Evolutionary conservation across 1,139 yeast genomes (phyloP).

Genomic region (Debaryomycetaceae sp.): DNA sequence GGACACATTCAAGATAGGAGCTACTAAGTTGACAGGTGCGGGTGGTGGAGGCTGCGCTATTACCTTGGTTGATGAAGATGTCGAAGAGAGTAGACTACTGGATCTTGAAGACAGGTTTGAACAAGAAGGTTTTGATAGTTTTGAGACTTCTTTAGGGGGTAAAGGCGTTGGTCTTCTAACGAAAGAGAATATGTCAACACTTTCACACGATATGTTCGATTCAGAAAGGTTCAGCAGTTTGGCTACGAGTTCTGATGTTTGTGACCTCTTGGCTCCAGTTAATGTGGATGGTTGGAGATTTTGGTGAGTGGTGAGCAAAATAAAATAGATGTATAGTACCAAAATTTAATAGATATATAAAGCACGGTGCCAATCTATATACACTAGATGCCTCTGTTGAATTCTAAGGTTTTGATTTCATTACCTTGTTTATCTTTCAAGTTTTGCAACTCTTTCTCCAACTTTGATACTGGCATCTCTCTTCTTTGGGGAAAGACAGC

Average conservation of each 20-base stretch:
- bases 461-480: constrained; percentile 48
- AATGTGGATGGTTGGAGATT: constrained; percentile 50
- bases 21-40: constrained; percentile 95
- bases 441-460: constrained; percentile 63
- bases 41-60: constrained; percentile 99
- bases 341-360: background rate
- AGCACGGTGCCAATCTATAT: background rate
- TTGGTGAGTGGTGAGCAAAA: constrained; percentile 38
- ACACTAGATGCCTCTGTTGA: constrained; percentile 82
- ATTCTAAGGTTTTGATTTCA: constrained; percentile 61
- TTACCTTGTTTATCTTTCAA: constrained; percentile 63
- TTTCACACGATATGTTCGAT: background rate
- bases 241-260: constrained; percentile 26
- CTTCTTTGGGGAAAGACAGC: constrained; percentile 93
- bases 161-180: constrained; percentile 69
- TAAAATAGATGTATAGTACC: constrained; percentile 2
- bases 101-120: constrained; percentile 36
- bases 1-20: constrained; percentile 65
- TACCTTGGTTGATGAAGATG: constrained; percentile 63
- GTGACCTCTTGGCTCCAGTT: background rate
- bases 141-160: constrained; percentile 82
- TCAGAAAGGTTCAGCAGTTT: constrained; percentile 12
- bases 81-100: constrained; percentile 24
- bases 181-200: constrained; percentile 11
- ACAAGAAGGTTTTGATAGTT: constrained; percentile 68